These are phyloP conservation scores for Cytospora piceae DNA, from an alignment of 2,329 filamentous ascomycete species.

Conservation along the genomic window DNA sequence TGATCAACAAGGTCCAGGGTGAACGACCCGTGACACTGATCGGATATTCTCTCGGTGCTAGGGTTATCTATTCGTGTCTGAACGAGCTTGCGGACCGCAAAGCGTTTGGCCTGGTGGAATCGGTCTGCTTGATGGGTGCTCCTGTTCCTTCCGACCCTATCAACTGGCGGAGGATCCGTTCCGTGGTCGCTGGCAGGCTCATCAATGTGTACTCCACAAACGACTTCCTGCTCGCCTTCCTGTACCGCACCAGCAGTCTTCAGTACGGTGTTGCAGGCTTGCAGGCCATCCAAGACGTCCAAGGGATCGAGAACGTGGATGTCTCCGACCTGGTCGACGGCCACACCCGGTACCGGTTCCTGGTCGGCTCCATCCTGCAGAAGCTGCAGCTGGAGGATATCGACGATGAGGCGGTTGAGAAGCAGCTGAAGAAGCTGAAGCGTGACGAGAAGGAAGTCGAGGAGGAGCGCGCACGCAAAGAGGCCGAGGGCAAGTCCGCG, in stretches of 20 bases:
- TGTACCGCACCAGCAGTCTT: constrained; percentile 83
- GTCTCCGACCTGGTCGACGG: constrained; percentile 54
- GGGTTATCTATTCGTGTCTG: constrained; percentile 82
- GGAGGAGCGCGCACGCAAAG: constrained; percentile 24
- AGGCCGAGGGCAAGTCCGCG: constrained; percentile 22
- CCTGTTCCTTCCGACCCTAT: constrained; percentile 72
- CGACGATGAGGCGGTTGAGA: constrained; percentile 22
- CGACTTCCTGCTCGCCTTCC: constrained; percentile 83
- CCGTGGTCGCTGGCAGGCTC: constrained; percentile 78
- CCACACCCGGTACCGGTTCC: constrained; percentile 43
- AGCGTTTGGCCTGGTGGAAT: constrained; percentile 84
- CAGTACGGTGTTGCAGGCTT: constrained; percentile 84
- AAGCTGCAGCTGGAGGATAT: constrained; percentile 27
- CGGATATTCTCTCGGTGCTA: constrained; percentile 80
- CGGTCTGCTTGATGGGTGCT: constrained; percentile 80
- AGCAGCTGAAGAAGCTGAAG: constrained; percentile 29
- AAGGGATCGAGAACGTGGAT: constrained; percentile 64
- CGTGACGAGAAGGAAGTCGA: constrained; percentile 27
- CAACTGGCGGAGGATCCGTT: constrained; percentile 77
- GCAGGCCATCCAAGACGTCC: constrained; percentile 71
- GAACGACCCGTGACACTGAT: constrained; percentile 80
- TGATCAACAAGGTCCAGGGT: constrained; percentile 82
- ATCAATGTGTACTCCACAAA: constrained; percentile 89
- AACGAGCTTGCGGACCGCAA: constrained; percentile 74
- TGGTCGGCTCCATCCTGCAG: constrained; percentile 54